Conservation (phyloP, 139 green algal species). For the Micractinium conductrix region DNA sequence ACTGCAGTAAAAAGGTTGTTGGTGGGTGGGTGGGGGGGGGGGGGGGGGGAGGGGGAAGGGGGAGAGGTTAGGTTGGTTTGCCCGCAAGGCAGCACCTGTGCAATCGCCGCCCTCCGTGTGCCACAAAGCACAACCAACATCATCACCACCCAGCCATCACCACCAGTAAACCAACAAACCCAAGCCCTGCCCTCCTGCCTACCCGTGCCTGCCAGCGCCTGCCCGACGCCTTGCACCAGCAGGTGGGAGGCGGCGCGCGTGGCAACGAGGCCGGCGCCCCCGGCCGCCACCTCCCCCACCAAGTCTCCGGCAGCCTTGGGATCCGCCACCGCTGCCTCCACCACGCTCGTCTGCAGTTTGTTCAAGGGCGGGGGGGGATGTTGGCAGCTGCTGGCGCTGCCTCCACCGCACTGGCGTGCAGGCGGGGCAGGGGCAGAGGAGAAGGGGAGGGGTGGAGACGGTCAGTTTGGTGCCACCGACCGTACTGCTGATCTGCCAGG, state of each 20-base stretch:
- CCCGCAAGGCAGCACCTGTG: too few relatives aligned
- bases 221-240: neutral
- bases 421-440: too few relatives aligned
- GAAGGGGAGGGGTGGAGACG: too few relatives aligned
- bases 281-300: neutral
- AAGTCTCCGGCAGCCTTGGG: neutral
- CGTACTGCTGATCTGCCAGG: too few relatives aligned
- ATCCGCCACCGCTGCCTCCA: neutral
- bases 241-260: neutral
- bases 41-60: too few relatives aligned
- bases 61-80: neutral
- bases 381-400: too few relatives aligned
- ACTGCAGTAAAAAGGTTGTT: neutral
- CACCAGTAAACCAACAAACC: too few relatives aligned
- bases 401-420: too few relatives aligned
- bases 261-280: too few relatives aligned
- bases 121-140: neutral
- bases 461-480: too few relatives aligned
- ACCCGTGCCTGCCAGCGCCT: neutral
- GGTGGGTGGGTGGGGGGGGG: neutral
- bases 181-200: neutral
- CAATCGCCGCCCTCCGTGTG: neutral
- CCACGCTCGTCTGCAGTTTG: too few relatives aligned
- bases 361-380: too few relatives aligned
- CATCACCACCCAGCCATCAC: neutral